Evolutionary conservation across 169 alveolate genomes (phyloP).

Genomic region (Prorocentrum cordatum): DNA sequence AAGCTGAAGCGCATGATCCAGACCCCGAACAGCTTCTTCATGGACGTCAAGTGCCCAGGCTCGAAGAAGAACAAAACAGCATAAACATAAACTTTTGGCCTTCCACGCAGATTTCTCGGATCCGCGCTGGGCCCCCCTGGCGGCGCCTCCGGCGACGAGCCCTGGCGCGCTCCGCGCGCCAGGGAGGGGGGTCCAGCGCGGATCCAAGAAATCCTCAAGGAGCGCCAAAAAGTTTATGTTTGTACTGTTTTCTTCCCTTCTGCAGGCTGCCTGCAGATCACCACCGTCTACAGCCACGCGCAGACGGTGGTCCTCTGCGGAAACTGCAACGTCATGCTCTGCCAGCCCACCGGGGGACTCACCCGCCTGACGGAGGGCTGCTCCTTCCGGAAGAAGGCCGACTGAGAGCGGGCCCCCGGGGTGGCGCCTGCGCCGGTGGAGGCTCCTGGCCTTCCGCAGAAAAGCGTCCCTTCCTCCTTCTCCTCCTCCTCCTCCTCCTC

Average conservation of each 20-base stretch:
- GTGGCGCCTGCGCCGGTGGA: no score
- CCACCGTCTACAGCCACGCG: slow-evolving; percentile 92
- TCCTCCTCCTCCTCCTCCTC: no score
- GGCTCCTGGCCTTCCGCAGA: no score
- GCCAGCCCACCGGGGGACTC: slow-evolving; percentile 97
- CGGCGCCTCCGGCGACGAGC: neutral
- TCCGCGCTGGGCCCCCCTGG: neutral
- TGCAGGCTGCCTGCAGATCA: slow-evolving; percentile 86
- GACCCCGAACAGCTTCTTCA: slow-evolving; percentile 95
- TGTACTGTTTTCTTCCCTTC: neutral
- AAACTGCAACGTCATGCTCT: slow-evolving; percentile 88
- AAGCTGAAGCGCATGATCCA: slow-evolving; percentile 94
- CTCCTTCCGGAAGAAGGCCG: slow-evolving; percentile 86
- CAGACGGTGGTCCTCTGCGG: slow-evolving; percentile 88
- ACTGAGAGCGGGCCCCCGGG: no score
- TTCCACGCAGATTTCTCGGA: neutral
- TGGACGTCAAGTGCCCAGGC: slow-evolving; percentile 94
- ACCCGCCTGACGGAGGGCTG: slow-evolving; percentile 92
- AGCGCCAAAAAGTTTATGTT: neutral
- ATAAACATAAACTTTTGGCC: neutral
- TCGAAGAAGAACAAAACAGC: neutral
- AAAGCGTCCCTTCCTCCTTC: no score
- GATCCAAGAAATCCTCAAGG: neutral
- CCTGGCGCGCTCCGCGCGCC: neutral
- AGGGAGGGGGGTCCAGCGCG: no score